Evolutionary conservation across 305 asterid species (phyloP).

Genomic region (Plantago coronopus): DNA sequence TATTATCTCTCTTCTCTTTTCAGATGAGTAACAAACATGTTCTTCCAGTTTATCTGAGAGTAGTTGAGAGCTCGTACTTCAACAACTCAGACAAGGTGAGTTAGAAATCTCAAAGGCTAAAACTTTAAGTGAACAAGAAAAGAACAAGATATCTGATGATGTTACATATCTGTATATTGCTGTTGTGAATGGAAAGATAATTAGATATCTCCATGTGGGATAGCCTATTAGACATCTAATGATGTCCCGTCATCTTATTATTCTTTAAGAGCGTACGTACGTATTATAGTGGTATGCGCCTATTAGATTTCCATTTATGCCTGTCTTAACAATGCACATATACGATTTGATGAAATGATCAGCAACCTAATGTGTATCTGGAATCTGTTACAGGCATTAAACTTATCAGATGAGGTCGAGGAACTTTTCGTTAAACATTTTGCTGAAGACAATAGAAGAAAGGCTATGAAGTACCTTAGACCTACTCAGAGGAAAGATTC

Average conservation of each 20-base stretch:
- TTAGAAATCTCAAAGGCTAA: slow-evolving; percentile 13
- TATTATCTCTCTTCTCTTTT: slow-evolving; percentile 25
- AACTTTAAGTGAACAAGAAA: slow-evolving; percentile 18
- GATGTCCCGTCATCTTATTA: no score
- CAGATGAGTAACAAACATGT: slow-evolving; percentile 87
- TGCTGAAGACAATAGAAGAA: slow-evolving; percentile 68
- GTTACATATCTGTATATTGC: no score
- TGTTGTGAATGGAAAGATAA: no score
- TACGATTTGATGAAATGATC: no score
- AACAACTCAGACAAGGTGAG: slow-evolving; percentile 91
- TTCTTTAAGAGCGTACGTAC: no score
- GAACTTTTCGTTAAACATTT: slow-evolving; percentile 65
- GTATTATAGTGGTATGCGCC: no score
- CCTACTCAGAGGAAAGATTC: slow-evolving; percentile 75
- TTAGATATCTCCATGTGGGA: no score
- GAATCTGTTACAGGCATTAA: slow-evolving; percentile 45
- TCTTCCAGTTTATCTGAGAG: slow-evolving; percentile 79
- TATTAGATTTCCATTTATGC: no score
- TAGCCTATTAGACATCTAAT: no score
- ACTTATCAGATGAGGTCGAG: slow-evolving; percentile 84
- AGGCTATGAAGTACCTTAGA: slow-evolving; percentile 86
- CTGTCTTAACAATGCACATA: no score
- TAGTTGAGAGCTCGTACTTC: slow-evolving; percentile 88
- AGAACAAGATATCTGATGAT: neutral
- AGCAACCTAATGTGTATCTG: no score